These are phyloP conservation scores for Naematelia aurantialba DNA, from an alignment of 768 basidiomycete genomes.

Conservation along the genomic window DNA sequence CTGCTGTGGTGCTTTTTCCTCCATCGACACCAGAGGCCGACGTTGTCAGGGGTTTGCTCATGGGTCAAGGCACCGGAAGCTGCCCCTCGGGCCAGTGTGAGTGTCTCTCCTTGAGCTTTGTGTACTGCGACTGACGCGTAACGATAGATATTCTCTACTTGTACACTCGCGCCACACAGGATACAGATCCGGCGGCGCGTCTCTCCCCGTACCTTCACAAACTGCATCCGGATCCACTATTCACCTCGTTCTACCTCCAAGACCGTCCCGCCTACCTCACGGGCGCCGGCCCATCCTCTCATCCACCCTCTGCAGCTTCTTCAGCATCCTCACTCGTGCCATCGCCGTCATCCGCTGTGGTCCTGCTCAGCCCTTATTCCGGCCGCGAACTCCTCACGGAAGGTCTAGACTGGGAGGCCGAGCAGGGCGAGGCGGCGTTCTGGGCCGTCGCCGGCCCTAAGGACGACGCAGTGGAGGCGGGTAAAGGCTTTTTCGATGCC, in stretches of 20 bases:
- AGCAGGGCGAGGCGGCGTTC: conserved; percentile 40
- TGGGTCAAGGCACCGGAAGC: conserved; percentile 49
- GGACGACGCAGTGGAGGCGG: conserved; percentile 16
- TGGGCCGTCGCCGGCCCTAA: conserved; percentile 29
- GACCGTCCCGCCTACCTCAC: background rate
- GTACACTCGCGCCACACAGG: conserved; percentile 2
- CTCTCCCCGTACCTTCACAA: conserved; percentile 21
- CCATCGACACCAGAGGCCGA: conserved; percentile 21
- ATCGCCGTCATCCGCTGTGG: background rate
- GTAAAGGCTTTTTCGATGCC: conserved; percentile 38
- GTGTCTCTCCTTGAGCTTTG: conserved; percentile 7
- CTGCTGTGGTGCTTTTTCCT: conserved; percentile 45
- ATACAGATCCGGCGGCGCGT: conserved; percentile 1
- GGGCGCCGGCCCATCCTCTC: no score
- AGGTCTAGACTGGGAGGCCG: conserved; percentile 47
- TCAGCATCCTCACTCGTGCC: background rate
- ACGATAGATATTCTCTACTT: conserved; percentile 16
- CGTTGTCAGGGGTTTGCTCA: conserved; percentile 41
- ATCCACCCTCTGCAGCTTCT: no score
- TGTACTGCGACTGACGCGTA: background rate
- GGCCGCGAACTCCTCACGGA: conserved; percentile 35
- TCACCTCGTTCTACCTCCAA: conserved; percentile 24
- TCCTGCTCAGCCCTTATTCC: conserved; percentile 19
- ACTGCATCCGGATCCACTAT: conserved; percentile 15
- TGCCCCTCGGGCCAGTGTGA: conserved; percentile 50